Conservation (phyloP, 495 filamentous ascomycete species). For the Hypoxylon crocopeplum region DNA sequence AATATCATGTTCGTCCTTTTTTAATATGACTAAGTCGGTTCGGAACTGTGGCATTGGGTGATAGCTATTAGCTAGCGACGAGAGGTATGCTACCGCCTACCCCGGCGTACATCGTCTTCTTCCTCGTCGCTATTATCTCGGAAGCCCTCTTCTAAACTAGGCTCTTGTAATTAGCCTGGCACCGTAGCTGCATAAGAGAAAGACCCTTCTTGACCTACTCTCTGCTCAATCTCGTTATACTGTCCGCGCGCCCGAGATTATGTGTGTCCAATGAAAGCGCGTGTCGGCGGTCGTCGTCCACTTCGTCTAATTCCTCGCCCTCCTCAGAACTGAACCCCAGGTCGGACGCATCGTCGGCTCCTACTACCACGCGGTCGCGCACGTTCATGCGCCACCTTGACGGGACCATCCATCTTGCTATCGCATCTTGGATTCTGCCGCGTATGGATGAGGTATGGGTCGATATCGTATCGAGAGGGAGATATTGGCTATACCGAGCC, state of each 20-base stretch:
- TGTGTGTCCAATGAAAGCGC: slow-evolving; percentile 65
- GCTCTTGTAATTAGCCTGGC: slow-evolving; percentile 29
- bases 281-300: slow-evolving; percentile 73
- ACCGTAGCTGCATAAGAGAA: background rate
- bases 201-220: slow-evolving; percentile 57
- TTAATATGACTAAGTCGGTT: too few relatives aligned
- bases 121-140: slow-evolving; percentile 82
- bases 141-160: slow-evolving; percentile 76
- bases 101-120: slow-evolving; percentile 15
- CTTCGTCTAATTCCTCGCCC: slow-evolving; percentile 67
- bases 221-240: slow-evolving; percentile 70
- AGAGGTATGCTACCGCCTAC: slow-evolving; percentile 15
- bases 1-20: too few relatives aligned
- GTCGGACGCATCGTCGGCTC: slow-evolving; percentile 50
- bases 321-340: slow-evolving; percentile 59
- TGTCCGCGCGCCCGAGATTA: slow-evolving; percentile 56
- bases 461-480: slow-evolving; percentile 70
- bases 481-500: slow-evolving; percentile 74
- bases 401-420: slow-evolving; percentile 63
- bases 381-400: slow-evolving; percentile 59
- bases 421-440: slow-evolving; percentile 61
- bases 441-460: slow-evolving; percentile 67
- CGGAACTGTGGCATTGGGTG: too few relatives aligned
- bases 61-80: background rate
- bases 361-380: slow-evolving; percentile 43